Conservation (phyloP, 179 eudicot genomes). For the Carnegiea gigantea region DNA sequence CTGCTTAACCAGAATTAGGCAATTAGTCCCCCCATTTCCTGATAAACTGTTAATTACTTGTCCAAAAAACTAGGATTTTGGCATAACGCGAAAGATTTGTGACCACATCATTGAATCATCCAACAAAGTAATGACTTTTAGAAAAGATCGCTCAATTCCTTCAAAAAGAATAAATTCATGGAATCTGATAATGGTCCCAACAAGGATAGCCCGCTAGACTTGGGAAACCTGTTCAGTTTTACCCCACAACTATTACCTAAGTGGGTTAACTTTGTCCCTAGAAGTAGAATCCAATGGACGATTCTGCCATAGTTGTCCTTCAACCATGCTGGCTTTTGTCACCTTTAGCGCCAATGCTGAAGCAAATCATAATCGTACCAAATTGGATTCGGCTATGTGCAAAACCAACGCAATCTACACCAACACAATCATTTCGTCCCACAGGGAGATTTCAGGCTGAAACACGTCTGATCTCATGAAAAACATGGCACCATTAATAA, state of each 20-base stretch:
- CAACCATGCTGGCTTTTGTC: constrained; percentile 2
- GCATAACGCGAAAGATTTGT: neutral
- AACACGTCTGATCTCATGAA: neutral
- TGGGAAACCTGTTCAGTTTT: constrained; percentile 13
- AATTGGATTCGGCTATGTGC: neutral
- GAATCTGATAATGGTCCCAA: constrained; percentile 25
- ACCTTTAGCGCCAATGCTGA: neutral
- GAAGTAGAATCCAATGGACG: constrained; percentile 19
- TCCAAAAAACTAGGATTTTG: neutral
- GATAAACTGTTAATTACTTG: neutral
- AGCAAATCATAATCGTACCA: neutral
- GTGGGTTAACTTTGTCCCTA: constrained; percentile 18
- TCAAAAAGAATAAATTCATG: constrained; percentile 14
- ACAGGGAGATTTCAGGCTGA: neutral
- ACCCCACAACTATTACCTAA: constrained; percentile 18
- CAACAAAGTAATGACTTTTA: neutral
- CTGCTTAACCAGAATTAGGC: neutral
- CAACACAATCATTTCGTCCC: neutral
- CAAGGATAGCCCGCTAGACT: constrained; percentile 9
- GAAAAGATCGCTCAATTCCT: constrained; percentile 1
- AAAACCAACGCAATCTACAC: neutral
- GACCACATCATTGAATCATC: neutral
- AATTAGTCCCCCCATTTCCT: neutral
- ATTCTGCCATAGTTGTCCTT: constrained; percentile 10
- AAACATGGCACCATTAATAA: too few relatives aligned